A percentile compares a stretch with the other conserved stretches of the same genome.
These are phyloP conservation scores for Fonsecaea monophora DNA, from an alignment of 2,329 filamentous ascomycete species.

Conservation along the genomic window DNA sequence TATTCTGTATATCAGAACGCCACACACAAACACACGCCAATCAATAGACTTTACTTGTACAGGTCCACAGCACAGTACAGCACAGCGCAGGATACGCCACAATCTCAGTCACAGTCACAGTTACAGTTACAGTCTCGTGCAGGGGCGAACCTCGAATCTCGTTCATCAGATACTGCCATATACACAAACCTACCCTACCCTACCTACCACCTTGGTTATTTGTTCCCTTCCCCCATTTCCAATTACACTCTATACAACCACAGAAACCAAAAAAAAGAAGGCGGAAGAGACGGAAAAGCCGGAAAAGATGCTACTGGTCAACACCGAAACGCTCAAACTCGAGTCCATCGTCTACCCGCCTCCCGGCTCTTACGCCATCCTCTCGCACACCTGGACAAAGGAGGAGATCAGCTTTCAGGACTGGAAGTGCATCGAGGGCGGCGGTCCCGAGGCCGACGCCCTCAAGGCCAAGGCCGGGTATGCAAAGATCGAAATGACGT, in stretches of 20 bases:
- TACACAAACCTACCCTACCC: no score
- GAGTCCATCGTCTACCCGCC: constrained; percentile 2
- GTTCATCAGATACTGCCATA: no score
- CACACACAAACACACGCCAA: no score
- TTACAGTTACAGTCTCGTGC: no score
- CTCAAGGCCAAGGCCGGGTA: background rate
- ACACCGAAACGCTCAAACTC: constrained; percentile 1
- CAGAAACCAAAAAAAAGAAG: background rate
- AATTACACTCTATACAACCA: background rate
- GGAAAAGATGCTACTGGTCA: constrained; percentile 9
- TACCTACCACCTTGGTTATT: no score
- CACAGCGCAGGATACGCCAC: no score
- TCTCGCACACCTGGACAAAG: constrained; percentile 35
- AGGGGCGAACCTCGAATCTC: no score
- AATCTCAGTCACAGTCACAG: no score
- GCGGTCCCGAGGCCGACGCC: background rate
- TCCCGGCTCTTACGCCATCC: constrained; percentile 30
- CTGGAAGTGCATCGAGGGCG: background rate
- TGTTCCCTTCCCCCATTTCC: background rate
- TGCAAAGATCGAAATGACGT: constrained; percentile 16
- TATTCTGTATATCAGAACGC: no score
- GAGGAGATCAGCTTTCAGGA: constrained; percentile 31
- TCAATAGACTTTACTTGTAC: no score
- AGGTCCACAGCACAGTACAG: no score
- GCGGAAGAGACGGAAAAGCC: no score